Evolutionary conservation across 2,329 filamentous ascomycete species (phyloP), one percentile per base, ranked within the genome.

Genomic region (Colletotrichum cordylinicola): DNA sequence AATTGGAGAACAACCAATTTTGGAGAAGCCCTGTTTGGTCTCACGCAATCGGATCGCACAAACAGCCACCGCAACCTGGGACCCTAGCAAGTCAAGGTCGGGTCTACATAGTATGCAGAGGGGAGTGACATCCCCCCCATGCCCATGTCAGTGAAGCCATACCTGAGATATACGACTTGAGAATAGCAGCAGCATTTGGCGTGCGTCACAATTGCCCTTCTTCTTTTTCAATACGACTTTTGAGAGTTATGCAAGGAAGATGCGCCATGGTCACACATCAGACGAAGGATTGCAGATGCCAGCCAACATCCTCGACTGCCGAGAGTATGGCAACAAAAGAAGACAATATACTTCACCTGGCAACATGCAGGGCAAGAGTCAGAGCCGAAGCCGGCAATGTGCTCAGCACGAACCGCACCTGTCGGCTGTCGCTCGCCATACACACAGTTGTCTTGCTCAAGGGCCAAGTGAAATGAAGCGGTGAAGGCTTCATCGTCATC

Each of bases 1-100:
- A 76, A 35, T 71, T 76, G 66, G 71, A 71, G 74, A 66, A 52
- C n/a, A 12, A 27, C 48, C 16, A 35, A 65, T n/a, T 39, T 74
- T 70, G 71, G 74, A 76, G 71, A 75, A 58, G 31, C 71, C 61
- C 52, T 66, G 61, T 37, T 21, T 29, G 15, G 31, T 67, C 37
- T 75, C 52, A 35, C 52, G 60, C 71, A 75, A 67, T 75, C 67
- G 52, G 60, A 71, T 67, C 37, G 27, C 61, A 37, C 60, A 70
- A 70, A 58, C 60, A 74, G 37, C 39, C 37, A 67, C 52, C 55
- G 16, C 39, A 35, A 64, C 43, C 55, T 13, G 39, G 70, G 55
- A 21, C 27, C 73, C 55, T 39, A 65, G 74, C 62, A 35, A 75
- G 15, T 12, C 12, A 35, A 27, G 24, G 73, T 64, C 62, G 62